Percentiles rank a stretch among this genome's conserved stretches.
Conservation (phyloP, 163 green algal genomes). For the Chlorella variabilis region DNA sequence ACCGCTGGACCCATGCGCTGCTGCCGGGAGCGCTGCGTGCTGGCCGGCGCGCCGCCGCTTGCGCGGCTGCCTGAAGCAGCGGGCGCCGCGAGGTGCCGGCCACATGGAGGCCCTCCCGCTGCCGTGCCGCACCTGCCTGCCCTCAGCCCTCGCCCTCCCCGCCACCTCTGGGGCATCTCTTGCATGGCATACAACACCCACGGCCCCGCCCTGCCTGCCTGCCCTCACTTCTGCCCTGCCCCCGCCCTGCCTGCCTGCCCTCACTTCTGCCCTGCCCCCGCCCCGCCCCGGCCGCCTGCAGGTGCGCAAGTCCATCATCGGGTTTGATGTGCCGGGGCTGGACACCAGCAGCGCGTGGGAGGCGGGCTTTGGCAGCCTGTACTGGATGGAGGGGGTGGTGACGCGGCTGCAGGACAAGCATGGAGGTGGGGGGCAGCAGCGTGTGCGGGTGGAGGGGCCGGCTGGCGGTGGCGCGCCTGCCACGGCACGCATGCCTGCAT, state of each 20-base stretch:
- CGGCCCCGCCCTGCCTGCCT: neutral
- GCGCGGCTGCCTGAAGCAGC: no score
- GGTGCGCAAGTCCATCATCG: constrained; percentile 47
- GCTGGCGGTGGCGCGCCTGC: no score
- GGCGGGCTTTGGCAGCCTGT: constrained; percentile 50
- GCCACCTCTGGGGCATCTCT: no score
- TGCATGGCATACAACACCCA: no score
- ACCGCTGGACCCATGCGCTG: no score
- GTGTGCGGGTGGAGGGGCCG: neutral
- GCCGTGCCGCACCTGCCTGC: no score
- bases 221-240: neutral
- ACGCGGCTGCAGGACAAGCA: constrained; percentile 45
- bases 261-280: neutral
- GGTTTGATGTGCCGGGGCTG: constrained; percentile 33
- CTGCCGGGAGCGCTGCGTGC: no score
- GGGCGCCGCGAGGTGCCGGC: no score
- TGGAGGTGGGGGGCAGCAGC: constrained; percentile 3
- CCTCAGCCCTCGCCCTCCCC: neutral
- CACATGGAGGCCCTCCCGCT: no score
- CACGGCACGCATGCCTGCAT: no score
- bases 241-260: neutral
- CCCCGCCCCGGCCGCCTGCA: neutral
- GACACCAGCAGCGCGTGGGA: constrained; percentile 36
- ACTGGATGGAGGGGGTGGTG: constrained; percentile 56
- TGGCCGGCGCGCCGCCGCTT: no score